Evolutionary conservation across 78 protist species (phyloP).

Genomic region (Acrasis kona): DNA sequence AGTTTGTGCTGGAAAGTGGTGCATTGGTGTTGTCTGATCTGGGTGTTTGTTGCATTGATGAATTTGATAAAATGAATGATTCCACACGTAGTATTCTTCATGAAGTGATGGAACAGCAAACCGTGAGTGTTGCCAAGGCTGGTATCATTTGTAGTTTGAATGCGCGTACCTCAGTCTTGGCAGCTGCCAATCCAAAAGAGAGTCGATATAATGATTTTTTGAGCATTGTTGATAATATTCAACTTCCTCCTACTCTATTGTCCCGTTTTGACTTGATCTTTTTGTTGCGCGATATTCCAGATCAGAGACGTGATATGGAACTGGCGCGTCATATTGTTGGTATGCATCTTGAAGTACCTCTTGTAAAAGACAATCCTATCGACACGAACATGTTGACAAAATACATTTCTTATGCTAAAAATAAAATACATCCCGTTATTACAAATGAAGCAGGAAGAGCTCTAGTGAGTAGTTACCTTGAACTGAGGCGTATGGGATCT

Average conservation of each 20-base stretch:
- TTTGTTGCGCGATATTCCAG: conserved; percentile 84
- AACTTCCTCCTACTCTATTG: conserved; percentile 90
- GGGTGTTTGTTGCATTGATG: conserved; percentile 99
- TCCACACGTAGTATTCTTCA: conserved; percentile 93
- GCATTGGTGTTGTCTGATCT: conserved; percentile 86
- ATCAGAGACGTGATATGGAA: conserved; percentile 64
- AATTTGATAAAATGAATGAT: conserved; percentile 98
- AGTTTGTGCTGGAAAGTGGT: conserved; percentile 90
- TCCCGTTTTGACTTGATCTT: conserved; percentile 92
- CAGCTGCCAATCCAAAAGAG: conserved; percentile 97
- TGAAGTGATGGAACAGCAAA: conserved; percentile 99
- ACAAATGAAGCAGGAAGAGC: conserved; percentile 64
- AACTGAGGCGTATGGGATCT: conserved; percentile 37
- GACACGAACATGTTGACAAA: conserved; percentile 26
- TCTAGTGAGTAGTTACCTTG: conserved; percentile 63
- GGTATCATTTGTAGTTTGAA: conserved; percentile 95
- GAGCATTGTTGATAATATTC: conserved; percentile 93
- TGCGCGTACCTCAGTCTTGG: conserved; percentile 96
- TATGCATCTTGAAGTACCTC: conserved; percentile 7
- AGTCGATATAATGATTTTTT: conserved; percentile 71
- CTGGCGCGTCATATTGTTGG: conserved; percentile 82
- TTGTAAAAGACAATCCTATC: not conserved
- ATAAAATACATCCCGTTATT: conserved; percentile 54
- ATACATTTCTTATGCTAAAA: conserved; percentile 82
- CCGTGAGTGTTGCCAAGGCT: conserved; percentile 99